Base-by-base conservation (phyloP, 1,284 basidiomycete genomes). In the Ganoderma lucidum region DNA sequence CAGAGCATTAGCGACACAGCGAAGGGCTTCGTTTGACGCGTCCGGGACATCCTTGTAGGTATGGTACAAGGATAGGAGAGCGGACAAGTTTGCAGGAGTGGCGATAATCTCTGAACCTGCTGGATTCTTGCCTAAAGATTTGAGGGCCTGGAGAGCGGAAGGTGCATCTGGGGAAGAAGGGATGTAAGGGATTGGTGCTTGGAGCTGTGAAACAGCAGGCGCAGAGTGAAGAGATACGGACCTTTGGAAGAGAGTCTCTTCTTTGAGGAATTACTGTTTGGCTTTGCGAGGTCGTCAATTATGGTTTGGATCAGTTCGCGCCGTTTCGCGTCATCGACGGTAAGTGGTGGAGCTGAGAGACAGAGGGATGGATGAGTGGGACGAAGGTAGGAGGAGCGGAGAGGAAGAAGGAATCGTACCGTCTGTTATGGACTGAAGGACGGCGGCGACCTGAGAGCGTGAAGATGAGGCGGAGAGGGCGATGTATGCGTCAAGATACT, bases 1-100 rank as follows among this genome's bases (percentile, higher is more conserved):
- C 15, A 94, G 77, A 0, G 92, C 88, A 76, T 95, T 95, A 5
- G 93, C 93, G 42, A 93, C 84, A 67, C 90, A 93, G 63, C 92
- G 84, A 61, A 94, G 81, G 1, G 92, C 91, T 80, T 94, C 92
- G 65, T 85, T 87, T 8, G 85, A 83, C 3, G 92, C 89, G 35
- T 90, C 90, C 8, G 82, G 77, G 68, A 90, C 86, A 74, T 90
- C 83, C 73, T 87, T 88, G 77, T 87, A 84, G 0, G 81, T 76
- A 8, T 80, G 78, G 17, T 87, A 83, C n/a, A 91, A 74, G 5
- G 78, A 74, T 48, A 92, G 81, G 32, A 93, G 80, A 30, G 82
- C 80, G 6, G 84, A 85, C 65, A 92, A 82, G 75, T 88, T 91
- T 19, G 81, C 74, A 4, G 85, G 73, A 2, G 81, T 83, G 12